Percentiles rank a stretch among this genome's conserved stretches.
These are phyloP conservation scores for Cryptococcus neoformans DNA, from an alignment of 1,284 basidiomycete species.

Conservation along the genomic window DNA sequence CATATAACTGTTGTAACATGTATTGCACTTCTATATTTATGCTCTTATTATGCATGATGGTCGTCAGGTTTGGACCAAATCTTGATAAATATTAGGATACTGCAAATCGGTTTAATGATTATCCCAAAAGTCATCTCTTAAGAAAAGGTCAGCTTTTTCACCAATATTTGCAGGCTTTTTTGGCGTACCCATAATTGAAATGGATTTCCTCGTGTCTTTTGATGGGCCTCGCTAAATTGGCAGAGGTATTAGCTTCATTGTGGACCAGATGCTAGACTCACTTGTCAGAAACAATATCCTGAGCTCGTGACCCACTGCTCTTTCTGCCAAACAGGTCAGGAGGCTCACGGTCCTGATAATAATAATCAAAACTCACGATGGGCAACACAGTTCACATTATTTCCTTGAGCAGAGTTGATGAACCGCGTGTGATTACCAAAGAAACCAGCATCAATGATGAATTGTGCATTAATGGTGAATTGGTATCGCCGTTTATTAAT, in stretches of 20 bases:
- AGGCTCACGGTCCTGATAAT: too few species aligned
- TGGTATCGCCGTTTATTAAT: conserved; percentile 15
- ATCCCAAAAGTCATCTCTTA: not conserved
- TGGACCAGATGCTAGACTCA: not conserved
- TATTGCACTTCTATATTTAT: too few species aligned
- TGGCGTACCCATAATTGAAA: conserved; percentile 20
- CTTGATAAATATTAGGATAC: too few species aligned
- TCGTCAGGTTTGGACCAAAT: too few species aligned
- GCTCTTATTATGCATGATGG: too few species aligned
- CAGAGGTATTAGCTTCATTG: not conserved
- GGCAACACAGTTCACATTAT: conserved; percentile 7
- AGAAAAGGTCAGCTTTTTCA: not conserved
- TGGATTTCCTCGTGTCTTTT: conserved; percentile 15
- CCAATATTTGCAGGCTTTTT: not conserved
- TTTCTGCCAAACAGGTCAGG: not conserved
- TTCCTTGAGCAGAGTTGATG: conserved; percentile 15
- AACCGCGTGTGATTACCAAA: conserved; percentile 15
- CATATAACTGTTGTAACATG: too few species aligned
- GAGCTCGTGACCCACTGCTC: not conserved
- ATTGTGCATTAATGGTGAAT: conserved; percentile 9
- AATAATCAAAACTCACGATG: conserved; percentile 6
- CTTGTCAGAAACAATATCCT: not conserved
- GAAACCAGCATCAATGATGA: conserved; percentile 14
- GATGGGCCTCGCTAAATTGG: conserved; percentile 9
- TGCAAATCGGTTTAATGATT: not conserved